Evolutionary conservation across 2,329 filamentous ascomycete species (phyloP).

Genomic region (Allantophomopsis cytisporea): DNA sequence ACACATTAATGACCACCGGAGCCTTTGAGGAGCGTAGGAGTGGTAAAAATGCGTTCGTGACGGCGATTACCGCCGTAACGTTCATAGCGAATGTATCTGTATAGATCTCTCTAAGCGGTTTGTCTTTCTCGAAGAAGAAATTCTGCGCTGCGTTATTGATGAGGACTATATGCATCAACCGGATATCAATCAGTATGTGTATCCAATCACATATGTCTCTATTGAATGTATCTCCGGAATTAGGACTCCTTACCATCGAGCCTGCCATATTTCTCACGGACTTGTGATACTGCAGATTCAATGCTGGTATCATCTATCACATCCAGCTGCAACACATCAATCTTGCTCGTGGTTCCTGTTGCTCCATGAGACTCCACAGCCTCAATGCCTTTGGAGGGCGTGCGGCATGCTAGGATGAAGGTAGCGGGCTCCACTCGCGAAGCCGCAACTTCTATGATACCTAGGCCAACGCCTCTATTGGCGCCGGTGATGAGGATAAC

Average conservation of each 20-base stretch:
- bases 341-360: not conserved
- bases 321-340: not conserved
- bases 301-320: not conserved
- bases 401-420: not conserved
- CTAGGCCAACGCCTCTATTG: not conserved
- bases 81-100: slow-evolving; percentile 23
- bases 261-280: not conserved
- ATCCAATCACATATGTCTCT: no score
- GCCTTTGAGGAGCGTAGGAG: slow-evolving; percentile 12
- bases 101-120: slow-evolving; percentile 10
- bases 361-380: not conserved
- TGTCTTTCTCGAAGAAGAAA: no score
- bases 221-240: no score
- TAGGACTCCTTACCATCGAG: not conserved
- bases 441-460: not conserved
- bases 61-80: slow-evolving; percentile 26
- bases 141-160: slow-evolving; percentile 22
- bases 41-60: slow-evolving; percentile 18
- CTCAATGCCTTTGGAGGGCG: not conserved
- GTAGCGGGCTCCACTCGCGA: not conserved
- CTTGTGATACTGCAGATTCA: not conserved
- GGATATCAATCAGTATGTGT: no score
- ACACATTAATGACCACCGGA: slow-evolving; percentile 20
- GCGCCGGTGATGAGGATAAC: not conserved
- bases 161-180: slow-evolving; percentile 13